Evolutionary conservation across 2,329 filamentous ascomycete species (phyloP).

Genomic region (Aspergillus sergii): DNA sequence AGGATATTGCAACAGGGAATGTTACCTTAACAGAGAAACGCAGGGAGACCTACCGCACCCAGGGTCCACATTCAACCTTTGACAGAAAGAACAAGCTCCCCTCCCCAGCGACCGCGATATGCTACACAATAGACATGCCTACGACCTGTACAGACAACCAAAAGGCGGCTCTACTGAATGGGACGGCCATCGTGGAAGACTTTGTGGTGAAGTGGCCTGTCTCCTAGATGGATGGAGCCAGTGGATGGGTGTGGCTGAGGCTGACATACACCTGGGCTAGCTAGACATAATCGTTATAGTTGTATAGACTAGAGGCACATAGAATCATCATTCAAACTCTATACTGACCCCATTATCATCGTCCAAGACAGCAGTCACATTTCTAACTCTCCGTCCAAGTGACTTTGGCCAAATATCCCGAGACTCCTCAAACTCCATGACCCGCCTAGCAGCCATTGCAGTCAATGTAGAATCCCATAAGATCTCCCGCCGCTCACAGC

Average conservation of each 20-base stretch:
- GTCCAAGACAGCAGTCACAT: not conserved
- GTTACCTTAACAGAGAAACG: not conserved
- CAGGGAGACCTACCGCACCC: not conserved
- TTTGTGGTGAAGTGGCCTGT: not conserved
- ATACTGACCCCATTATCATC: not conserved
- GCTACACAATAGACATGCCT: conserved; percentile 6
- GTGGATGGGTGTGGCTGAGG: no score
- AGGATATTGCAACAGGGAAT: not conserved
- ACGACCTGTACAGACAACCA: conserved; percentile 6
- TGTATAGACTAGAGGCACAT: no score
- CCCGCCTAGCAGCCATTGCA: not conserved
- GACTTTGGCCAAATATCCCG: no score
- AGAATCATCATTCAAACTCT: not conserved
- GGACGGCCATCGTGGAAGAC: conserved; percentile 3
- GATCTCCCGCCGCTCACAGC: not conserved
- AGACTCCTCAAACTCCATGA: not conserved
- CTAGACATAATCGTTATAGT: no score
- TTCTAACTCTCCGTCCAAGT: not conserved
- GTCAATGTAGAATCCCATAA: not conserved
- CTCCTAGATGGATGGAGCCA: not conserved
- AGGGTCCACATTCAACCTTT: conserved; percentile 2
- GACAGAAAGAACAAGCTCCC: conserved; percentile 8
- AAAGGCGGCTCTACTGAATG: conserved; percentile 1
- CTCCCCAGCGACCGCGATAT: not conserved
- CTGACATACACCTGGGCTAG: no score